Evolutionary conservation across 2,329 filamentous ascomycete genomes (phyloP), one percentile per base, ranked within the genome.

Genomic region (Pseudocercospora musae): DNA sequence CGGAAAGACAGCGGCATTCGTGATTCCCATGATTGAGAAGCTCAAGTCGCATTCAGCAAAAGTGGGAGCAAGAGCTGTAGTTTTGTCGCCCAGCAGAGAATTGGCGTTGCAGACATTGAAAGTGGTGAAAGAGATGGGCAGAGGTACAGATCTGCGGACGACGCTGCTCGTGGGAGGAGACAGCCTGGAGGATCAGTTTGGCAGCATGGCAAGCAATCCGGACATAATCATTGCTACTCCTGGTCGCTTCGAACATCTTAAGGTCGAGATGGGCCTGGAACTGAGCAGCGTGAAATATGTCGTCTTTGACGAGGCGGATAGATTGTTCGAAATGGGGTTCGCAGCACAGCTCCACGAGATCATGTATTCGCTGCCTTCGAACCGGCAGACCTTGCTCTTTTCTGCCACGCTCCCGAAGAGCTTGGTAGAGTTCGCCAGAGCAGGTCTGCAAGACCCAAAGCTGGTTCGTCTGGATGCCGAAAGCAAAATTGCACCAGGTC

Each of bases 301-400:
- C 23, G 95, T 99, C 8, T 99, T 99, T 67, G 95, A 99, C 74
- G 95, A 99, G 77, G 95, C 95, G 1, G 95, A 99, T 82, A 86
- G 95, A 58, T 82, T 99, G 20, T 99, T 99, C 77, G 95, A 99
- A 75, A 97, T 99, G 94, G 96, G 95, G 70, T 99, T 99, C 74
- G 92, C 93, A 4, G 88, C 91, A 3, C 95, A 99, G 73, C 81
- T 99, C 69, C 89, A 90, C 0, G 95, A 99, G 75, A 98, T 98
- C 81, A 80, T 99, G 57, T 88, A 96, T 73, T 90, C 92, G 0
- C 80, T 99, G 15, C 95, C 96, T 0, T 81, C 86, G 0, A 90
- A 88, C 23, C 85, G 96, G 62, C 95, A 99, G 74, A 99, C 93
- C 2, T 80, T 98, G 7, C 82, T 99, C 1, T 99, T 99, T 77